Evolutionary conservation across 345 rosid species (phyloP), one percentile per base, ranked within the genome.

Genomic region (Acer yangbiense): DNA sequence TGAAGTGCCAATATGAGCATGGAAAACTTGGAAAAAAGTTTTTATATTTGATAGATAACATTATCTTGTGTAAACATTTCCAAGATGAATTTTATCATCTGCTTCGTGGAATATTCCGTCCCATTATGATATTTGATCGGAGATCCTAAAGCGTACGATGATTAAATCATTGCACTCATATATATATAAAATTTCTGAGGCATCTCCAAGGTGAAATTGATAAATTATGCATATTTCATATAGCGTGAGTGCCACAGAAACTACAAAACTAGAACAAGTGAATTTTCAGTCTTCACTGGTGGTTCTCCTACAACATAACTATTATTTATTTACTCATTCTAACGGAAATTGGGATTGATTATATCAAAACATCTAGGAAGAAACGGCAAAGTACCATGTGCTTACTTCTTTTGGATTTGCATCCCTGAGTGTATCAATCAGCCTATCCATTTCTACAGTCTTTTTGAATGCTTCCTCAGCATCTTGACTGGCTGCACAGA

Each of bases 401-500:
- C 86, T 83, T 82, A 91, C 98, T 88, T 93, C 90, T 58, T 77
- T 79, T 3, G 94, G 94, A 88, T 80, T 93, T 43, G 94, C 96
- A 81, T 92, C 92, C 84, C 84, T 88, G 81, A 93, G 87, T 69
- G 83, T 81, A 78, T 92, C 98, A 6, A 92, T 95, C 86, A 93
- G 88, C 77, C 79, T 83, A 82, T 95, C 99, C 64, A 90, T 83
- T 88, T 87, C 95, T 5, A 95, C 94, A 43, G 97, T 93, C 92
- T 90, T 95, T 86, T 87, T 93, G 81, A 95, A 95, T 46, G 96
- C 90, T 79, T 85, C 95, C 79, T 95, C 98, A 29, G 95, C 90
- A 84, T 84, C 93, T 82, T 86, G 83, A 82, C 85, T 84, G 93
- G 83, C 96, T 90, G 95, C 95, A 92, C 85, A 89, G 48, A 91